Conservation (phyloP, 345 rosid species). For the Geranium rotundifolium region DNA sequence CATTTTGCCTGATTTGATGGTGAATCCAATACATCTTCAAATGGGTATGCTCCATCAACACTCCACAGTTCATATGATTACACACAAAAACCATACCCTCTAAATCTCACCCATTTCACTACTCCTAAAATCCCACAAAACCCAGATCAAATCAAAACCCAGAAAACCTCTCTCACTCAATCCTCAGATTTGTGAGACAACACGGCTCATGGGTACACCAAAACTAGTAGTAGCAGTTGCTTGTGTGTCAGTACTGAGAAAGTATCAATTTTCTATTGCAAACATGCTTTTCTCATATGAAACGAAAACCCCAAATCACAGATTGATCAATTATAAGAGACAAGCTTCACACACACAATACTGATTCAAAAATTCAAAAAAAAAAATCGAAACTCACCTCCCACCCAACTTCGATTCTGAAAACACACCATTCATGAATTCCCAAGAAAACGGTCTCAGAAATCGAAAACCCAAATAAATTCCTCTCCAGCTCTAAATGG, state of each 20-base stretch:
- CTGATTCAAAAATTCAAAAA: conserved; percentile 7
- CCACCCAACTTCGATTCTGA: conserved; percentile 13
- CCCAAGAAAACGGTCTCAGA: conserved; percentile 1
- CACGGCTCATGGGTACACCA: not conserved
- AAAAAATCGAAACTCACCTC: conserved; percentile 16
- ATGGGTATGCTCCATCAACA: conserved; percentile 24
- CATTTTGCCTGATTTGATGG: conserved; percentile 38
- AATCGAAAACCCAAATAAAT: conserved; percentile 10
- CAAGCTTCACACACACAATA: conserved; percentile 13
- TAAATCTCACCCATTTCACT: conserved; percentile 6
- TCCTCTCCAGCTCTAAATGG: not conserved
- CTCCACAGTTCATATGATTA: conserved; percentile 17
- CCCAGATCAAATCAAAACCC: conserved; percentile 2
- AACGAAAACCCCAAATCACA: not conserved
- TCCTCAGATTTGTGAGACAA: not conserved
- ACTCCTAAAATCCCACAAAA: conserved; percentile 2
- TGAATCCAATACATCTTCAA: conserved; percentile 44
- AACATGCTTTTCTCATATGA: not conserved
- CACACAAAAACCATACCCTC: conserved; percentile 15
- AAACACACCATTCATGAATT: not conserved
- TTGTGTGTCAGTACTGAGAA: not conserved
- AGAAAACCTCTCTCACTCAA: no score
- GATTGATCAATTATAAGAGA: conserved; percentile 11
- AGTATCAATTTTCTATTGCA: not conserved
- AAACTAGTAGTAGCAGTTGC: not conserved